Percentiles rank a stretch among this genome's conserved stretches.
These are phyloP conservation scores for Aureobasidium namibiae DNA, from an alignment of 2,329 filamentous ascomycete species.

Conservation along the genomic window DNA sequence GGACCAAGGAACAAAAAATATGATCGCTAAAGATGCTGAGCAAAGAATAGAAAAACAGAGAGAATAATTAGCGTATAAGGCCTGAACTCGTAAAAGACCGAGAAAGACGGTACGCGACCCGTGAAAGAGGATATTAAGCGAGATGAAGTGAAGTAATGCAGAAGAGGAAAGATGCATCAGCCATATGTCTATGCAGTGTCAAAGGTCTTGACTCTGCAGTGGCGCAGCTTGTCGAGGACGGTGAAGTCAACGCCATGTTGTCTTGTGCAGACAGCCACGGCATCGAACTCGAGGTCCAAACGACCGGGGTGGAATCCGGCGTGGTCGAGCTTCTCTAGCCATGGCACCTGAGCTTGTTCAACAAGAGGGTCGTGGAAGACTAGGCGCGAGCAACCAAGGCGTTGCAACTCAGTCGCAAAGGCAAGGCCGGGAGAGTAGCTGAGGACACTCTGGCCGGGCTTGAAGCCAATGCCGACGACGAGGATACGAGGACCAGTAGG, in stretches of 20 bases:
- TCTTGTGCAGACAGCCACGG: conserved; percentile 17
- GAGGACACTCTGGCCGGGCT: conserved; percentile 18
- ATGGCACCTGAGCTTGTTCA: conserved; percentile 15
- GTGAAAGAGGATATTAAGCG: neutral
- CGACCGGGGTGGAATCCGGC: conserved; percentile 11
- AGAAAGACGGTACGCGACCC: conserved; percentile 5
- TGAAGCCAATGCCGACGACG: conserved; percentile 18
- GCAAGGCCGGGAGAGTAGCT: conserved; percentile 17
- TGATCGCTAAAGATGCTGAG: neutral
- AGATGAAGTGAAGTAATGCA: neutral
- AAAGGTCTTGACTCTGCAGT: conserved; percentile 14
- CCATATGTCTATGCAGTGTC: neutral
- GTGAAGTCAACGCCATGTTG: conserved; percentile 17
- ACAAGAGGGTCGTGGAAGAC: conserved; percentile 18
- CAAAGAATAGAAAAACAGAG: neutral
- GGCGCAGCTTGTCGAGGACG: conserved; percentile 15
- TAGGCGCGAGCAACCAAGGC: conserved; percentile 14
- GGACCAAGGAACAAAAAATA: neutral
- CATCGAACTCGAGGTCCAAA: conserved; percentile 16
- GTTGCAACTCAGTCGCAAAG: conserved; percentile 15
- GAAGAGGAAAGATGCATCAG: neutral
- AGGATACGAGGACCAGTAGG: conserved; percentile 15
- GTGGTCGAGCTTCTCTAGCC: conserved; percentile 16
- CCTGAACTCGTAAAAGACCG: conserved; percentile 8
- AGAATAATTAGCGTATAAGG: conserved; percentile 6